Base-by-base conservation (phyloP, 352 stramenopile species). In the Pythium chondricola region DNA sequence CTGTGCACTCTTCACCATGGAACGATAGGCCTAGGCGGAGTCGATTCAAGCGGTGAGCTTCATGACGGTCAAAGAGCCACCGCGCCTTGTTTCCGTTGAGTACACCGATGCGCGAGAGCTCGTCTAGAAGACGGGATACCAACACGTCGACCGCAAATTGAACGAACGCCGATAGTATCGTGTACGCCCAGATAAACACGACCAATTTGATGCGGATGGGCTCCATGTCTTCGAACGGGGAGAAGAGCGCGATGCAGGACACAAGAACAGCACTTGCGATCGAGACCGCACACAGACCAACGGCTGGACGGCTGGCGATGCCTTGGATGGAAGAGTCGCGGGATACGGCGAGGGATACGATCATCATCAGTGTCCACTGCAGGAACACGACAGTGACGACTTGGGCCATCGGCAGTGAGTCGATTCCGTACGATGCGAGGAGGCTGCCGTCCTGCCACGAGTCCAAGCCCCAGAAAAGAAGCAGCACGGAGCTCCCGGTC, bases 341-440 rank as follows among this genome's bases (percentile, higher is more conserved):
- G 4, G 87, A 82, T 25, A 85, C 85, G 63, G 97, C 97, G 4
- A 98, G 79, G 10, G 92, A 97, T 37, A 97, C 78, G 54, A 97
- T 97, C 54, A 97, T 87, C 2, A 87, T 94, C 10, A 98, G 77
- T 25, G 88, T 95, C 30, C 98, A 81, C 69, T 98, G 96, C 30
- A 98, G 74, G 71, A 97, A 97, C 55, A 98, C 93, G 54, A 94
- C 75, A 58, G 83, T 95, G 54, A 84, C 90, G 41, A 97, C 83
- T 67, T 97, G 76, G 47, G 86, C 70, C 55, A 96, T 97, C 43
- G 76, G 62, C 36, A 97, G 67, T 31, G 81, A 43, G n/a, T 74
- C 74, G 13, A 92, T 46, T 6, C 71, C 64, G 21, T 83, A 80
- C 26, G 62, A 66, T 1, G 64, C 50, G 16, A 96, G 73, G 25